Percentiles rank a stretch among this genome's conserved stretches.
Evolutionary conservation across 148 eudicot genomes (phyloP).

Genomic region (Rheum nobile): DNA sequence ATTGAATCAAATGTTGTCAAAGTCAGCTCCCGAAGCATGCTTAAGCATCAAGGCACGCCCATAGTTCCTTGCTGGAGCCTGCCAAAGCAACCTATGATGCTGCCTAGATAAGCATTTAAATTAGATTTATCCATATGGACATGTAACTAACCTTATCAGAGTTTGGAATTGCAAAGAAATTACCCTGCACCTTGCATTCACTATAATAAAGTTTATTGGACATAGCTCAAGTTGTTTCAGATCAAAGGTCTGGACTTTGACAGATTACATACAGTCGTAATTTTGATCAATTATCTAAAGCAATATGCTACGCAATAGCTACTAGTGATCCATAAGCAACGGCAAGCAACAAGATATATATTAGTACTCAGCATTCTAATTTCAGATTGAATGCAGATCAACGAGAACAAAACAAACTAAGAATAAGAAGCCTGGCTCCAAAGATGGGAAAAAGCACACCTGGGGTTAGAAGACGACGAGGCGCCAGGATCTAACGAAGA

Average conservation of each 20-base stretch:
- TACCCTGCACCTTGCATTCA: background rate
- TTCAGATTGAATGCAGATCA: background rate
- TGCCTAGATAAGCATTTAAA: background rate
- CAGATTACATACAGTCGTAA: background rate
- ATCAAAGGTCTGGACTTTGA: background rate
- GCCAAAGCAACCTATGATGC: background rate
- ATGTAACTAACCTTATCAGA: background rate
- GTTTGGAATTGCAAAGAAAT: background rate
- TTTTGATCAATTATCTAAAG: background rate
- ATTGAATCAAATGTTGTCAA: background rate
- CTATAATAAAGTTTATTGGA: background rate
- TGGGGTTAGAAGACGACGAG: slow-evolving; percentile 15
- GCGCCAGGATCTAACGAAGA: slow-evolving; percentile 32
- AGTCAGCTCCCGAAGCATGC: no score
- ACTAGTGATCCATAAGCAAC: background rate
- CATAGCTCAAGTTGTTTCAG: background rate
- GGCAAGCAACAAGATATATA: background rate
- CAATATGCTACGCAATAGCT: background rate
- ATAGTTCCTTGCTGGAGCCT: background rate
- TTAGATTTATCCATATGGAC: background rate
- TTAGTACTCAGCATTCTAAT: background rate
- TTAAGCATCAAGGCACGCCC: background rate
- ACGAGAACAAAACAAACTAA: background rate
- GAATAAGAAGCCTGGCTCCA: background rate
- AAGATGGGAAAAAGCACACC: slow-evolving; percentile 11